Conservation (phyloP, 1,139 yeast species). For the Waltiozyma sp. region DNA sequence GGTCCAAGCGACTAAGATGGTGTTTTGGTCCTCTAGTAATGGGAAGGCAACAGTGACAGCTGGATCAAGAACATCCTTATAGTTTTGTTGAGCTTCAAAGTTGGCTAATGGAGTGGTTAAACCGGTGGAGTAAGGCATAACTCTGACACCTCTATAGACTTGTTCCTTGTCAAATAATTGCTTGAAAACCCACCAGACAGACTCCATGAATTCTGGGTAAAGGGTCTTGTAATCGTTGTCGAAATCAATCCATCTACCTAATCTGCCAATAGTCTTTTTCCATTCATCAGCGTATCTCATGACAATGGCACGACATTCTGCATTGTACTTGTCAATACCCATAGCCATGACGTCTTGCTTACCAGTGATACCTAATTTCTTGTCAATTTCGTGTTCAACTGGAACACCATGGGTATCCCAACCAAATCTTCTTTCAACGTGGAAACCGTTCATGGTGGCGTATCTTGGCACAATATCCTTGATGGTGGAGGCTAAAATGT, state of each 20-base stretch:
- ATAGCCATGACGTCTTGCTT: slow-evolving; percentile 87
- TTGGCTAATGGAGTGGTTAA: slow-evolving; percentile 93
- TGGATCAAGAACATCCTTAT: slow-evolving; percentile 95
- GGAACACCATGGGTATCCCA: slow-evolving; percentile 99
- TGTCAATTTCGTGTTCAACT: slow-evolving; percentile 96
- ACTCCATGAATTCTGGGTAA: slow-evolving; percentile 93
- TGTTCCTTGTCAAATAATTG: slow-evolving; percentile 73
- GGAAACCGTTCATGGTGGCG: slow-evolving; percentile 95
- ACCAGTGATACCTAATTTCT: slow-evolving; percentile 85
- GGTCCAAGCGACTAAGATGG: slow-evolving; percentile 92
- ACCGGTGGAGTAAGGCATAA: slow-evolving; percentile 98
- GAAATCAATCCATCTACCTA: slow-evolving; percentile 99
- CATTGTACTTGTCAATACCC: slow-evolving; percentile 91
- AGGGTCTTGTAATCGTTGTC: slow-evolving; percentile 96
- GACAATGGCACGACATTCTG: slow-evolving; percentile 90
- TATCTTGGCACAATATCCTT: slow-evolving; percentile 96
- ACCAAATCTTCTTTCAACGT: slow-evolving; percentile 95
- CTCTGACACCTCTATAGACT: slow-evolving; percentile 90
- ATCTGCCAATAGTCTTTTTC: slow-evolving; percentile 83
- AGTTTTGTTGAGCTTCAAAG: slow-evolving; percentile 96
- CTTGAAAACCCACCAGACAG: slow-evolving; percentile 98
- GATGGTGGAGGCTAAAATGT: slow-evolving; percentile 88
- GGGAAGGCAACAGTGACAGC: slow-evolving; percentile 92
- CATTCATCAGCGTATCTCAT: slow-evolving; percentile 96
- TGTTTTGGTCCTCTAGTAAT: slow-evolving; percentile 65